phyloP scores from a whole-genome alignment of 208 protist species.

The Acanthamoeba royreba region DNA sequence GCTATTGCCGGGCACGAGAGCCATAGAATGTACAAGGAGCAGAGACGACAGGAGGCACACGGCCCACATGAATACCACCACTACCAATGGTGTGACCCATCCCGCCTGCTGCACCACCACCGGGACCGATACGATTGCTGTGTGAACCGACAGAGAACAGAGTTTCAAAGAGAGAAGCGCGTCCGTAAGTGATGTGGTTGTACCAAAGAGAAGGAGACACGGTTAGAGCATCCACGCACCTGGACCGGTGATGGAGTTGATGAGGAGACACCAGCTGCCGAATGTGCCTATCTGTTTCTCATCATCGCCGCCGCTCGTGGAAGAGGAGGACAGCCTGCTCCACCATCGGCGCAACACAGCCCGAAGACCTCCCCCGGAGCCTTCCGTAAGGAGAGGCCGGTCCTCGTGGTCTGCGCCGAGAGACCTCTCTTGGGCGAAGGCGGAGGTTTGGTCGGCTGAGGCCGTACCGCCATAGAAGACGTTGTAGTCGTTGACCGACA shows the following conservation, averaged over 20 bases:
- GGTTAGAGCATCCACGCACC: no score
- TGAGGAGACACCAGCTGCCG: not conserved
- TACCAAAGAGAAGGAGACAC: no score
- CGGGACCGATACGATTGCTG: not conserved
- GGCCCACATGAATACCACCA: not conserved
- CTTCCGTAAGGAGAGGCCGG: no score
- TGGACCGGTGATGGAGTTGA: not conserved
- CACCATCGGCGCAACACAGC: not conserved
- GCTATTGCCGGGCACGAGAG: not conserved
- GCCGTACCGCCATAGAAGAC: no score
- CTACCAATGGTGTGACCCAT: not conserved
- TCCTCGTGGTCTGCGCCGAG: no score
- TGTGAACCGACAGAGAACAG: not conserved
- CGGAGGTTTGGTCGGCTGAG: no score
- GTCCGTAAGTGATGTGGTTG: not conserved
- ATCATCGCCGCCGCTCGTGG: not conserved
- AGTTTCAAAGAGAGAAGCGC: no score
- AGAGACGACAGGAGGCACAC: not conserved
- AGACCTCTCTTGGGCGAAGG: no score
- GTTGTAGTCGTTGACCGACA: no score
- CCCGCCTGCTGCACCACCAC: slow-evolving; percentile 21
- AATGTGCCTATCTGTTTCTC: not conserved
- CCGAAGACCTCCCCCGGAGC: not conserved
- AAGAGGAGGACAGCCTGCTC: not conserved
- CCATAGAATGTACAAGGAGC: not conserved